phyloP scores from a whole-genome alignment of 2,329 filamentous ascomycete species.

The Hymenoscyphus scutula region DNA sequence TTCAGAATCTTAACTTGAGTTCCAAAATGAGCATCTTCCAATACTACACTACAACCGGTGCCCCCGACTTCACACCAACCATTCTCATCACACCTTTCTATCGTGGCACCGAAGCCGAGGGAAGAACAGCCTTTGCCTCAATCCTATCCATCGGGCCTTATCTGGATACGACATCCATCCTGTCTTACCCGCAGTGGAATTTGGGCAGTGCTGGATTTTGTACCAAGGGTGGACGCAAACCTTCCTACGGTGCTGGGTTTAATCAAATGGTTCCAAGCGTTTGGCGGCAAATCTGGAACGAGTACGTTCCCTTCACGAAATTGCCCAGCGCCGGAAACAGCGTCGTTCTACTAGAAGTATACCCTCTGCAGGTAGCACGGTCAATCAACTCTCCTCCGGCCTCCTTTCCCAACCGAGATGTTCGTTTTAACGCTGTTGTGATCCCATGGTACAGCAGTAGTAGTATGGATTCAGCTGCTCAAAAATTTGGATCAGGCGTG shows the following conservation, averaged over 20 bases:
- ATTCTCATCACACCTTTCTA: conserved; percentile 1
- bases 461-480: conserved; percentile 1
- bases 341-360: not conserved
- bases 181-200: conserved; percentile 1
- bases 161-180: not conserved
- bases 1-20: not conserved
- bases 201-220: not conserved
- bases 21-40: conserved; percentile 3
- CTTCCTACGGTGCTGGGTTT: not conserved
- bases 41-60: conserved; percentile 3
- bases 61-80: conserved; percentile 5
- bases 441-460: not conserved
- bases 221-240: conserved; percentile 2
- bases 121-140: not conserved
- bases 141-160: not conserved
- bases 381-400: not conserved
- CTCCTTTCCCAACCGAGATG: not conserved
- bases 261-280: not conserved
- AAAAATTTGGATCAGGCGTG: not conserved
- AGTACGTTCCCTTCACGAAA: not conserved
- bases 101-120: not conserved
- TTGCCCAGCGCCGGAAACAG: not conserved
- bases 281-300: conserved; percentile 5
- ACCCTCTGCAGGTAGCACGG: not conserved
- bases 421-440: not conserved